Evolutionary conservation across 2,329 filamentous ascomycete genomes (phyloP).

Genomic region (Helotiales sp.): DNA sequence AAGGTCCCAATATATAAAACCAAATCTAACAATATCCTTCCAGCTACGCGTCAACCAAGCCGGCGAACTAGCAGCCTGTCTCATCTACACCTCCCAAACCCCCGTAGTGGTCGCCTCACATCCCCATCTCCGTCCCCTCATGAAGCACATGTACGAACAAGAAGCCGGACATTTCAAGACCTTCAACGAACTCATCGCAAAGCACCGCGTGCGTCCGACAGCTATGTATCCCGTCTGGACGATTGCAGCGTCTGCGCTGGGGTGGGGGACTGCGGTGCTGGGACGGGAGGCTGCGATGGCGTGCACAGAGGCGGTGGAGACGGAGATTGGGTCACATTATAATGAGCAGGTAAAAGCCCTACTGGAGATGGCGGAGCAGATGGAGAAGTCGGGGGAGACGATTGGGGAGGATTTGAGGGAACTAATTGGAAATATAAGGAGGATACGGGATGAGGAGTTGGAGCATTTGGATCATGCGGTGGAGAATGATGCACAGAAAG

Average conservation of each 20-base stretch:
- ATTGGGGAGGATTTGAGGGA: constrained; percentile 77
- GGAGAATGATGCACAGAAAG: constrained; percentile 88
- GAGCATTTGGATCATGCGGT: constrained; percentile 97
- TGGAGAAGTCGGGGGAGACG: constrained; percentile 78
- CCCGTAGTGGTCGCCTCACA: constrained; percentile 79
- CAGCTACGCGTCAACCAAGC: constrained; percentile 95
- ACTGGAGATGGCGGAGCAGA: constrained; percentile 78
- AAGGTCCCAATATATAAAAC: neutral
- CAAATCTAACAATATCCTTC: neutral
- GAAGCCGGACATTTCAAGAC: constrained; percentile 85
- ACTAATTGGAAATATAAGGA: constrained; percentile 74
- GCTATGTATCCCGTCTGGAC: constrained; percentile 93
- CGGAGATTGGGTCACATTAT: constrained; percentile 95
- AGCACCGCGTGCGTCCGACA: constrained; percentile 89
- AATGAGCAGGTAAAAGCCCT: constrained; percentile 87
- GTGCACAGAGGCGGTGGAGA: constrained; percentile 97
- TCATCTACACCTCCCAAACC: constrained; percentile 91
- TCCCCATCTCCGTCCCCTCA: constrained; percentile 85
- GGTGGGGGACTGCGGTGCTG: constrained; percentile 88
- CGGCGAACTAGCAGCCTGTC: constrained; percentile 92
- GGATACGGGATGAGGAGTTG: constrained; percentile 92
- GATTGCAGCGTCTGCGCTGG: constrained; percentile 76
- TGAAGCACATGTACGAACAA: constrained; percentile 98
- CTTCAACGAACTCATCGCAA: constrained; percentile 82
- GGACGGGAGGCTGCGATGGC: constrained; percentile 97